These are phyloP conservation scores for Phyllostachys edulis DNA, from an alignment of 176 grass and related monocot species.

Conservation along the genomic window DNA sequence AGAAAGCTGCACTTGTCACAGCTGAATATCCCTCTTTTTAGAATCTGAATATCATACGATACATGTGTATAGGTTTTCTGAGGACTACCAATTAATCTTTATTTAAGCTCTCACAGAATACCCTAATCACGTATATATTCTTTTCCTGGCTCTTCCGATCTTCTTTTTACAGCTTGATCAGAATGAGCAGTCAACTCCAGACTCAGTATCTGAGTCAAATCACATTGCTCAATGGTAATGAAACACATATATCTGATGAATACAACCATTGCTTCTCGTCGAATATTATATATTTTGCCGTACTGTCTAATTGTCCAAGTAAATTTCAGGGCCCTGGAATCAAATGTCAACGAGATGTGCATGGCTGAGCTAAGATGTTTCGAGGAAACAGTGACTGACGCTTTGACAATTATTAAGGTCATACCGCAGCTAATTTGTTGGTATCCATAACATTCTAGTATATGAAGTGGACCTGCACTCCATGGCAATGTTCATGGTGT, in stretches of 20 bases:
- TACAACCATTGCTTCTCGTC: neutral
- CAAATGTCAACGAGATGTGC: conserved; percentile 23
- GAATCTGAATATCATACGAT: neutral
- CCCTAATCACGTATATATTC: neutral
- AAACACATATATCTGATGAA: neutral
- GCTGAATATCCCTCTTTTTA: neutral
- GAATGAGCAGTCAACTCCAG: neutral
- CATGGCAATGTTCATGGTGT: neutral
- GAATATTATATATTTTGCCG: neutral
- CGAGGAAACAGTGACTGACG: conserved; percentile 30
- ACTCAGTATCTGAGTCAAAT: conserved; percentile 9
- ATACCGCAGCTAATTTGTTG: neutral
- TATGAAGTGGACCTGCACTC: neutral
- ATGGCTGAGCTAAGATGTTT: conserved; percentile 1
- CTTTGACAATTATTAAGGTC: conserved; percentile 35
- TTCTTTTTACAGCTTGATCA: conserved; percentile 24
- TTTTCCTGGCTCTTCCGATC: neutral
- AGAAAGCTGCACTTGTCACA: neutral
- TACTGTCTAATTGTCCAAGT: conserved; percentile 3
- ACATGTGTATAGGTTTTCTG: neutral
- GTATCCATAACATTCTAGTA: neutral
- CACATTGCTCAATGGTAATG: conserved; percentile 36
- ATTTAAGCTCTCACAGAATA: neutral
- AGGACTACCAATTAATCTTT: neutral
- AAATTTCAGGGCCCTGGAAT: conserved; percentile 34